Evolutionary conservation across 805 yeast species (phyloP), one percentile per base, ranked within the genome.

Genomic region (Cyberlindnera bimundalis): DNA sequence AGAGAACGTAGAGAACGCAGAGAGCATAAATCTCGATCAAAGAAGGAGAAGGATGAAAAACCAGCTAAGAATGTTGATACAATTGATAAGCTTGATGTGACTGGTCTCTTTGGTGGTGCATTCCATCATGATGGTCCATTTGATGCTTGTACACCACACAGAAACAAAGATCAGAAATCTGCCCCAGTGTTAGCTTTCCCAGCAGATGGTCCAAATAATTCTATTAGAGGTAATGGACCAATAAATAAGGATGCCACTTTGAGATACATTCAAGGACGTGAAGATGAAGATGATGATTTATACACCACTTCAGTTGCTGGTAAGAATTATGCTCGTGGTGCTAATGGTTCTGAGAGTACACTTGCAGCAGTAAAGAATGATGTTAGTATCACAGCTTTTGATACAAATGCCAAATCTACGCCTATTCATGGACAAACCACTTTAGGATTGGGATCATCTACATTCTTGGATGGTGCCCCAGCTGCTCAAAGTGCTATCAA

Each of bases 121-220:
- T 93, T 93, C 73, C 99, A 93, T 64, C 98, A 93, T 63, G 99
- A 93, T 66, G 99, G 99, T 11, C 99, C 99, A 13, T 93, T 93
- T 61, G 99, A 93, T 61, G 99, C 99, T 1, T 91, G 98, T 63
- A 85, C 95, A 3, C 98, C 99, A 7, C 96, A 87, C 62, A 80
- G 98, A 61, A 93, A 93, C 65, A 85, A 84, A 65, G 71, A 77
- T 49, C 68, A 72, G 15, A 73, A 70, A 57, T 80, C 78, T 33
- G 96, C 97, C 0, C 99, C 99, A 5, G 96, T 93, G 13, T 70
- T 79, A 67, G 99, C 99, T 1, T 93, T 91, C 73, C 96, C 97
- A 0, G 85, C 75, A 6, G 95, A 91, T 64, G 97, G 98, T 0
- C 96, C 98, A 48, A 93, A 93, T 65, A 84, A 78, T 56, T 75